Evolutionary conservation across 1,139 yeast species (phyloP), one percentile per base, ranked within the genome.

Genomic region (Entelexis sorbosivorans): DNA sequence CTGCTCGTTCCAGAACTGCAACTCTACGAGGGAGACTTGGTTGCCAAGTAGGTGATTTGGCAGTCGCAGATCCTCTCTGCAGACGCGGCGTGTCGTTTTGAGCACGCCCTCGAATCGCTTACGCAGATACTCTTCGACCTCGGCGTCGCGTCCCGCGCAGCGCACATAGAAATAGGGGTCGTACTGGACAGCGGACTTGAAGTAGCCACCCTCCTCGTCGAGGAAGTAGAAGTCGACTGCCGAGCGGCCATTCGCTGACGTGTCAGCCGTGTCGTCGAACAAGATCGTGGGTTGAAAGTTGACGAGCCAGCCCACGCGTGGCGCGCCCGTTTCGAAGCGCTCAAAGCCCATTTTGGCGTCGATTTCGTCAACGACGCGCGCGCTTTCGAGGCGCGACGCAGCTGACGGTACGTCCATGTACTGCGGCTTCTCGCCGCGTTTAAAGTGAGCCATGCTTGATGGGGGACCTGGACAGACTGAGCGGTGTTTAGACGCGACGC

Each of bases 141-240:
- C 96, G 0, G 81, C 73, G 58, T 85, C 95, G 49, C 73, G 73
- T 2, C 54, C 54, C 56, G 76, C 71, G 56, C 88, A 79, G 9
- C 79, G 74, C n/a, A 93, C 69, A 51, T 82, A 77, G 63, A 93
- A 85, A 65, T 93, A 93, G 0, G 99, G 98, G 62, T 87, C 91
- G 64, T 77, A 86, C 55, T 77, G 82, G 19, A 85, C 68, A 0
- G 95, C 83, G 3, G 89, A 81, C 64, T 89, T 91, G 71, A 93
- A 93, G 36, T 86, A 79, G 3, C 97, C 98, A 43, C 99, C 99
- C 67, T 89, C 96, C 62, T 87, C 96, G 64, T 91, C 97, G n/a
- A 93, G 69, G 60, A 93, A 93, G 65, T 93, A 93, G 66, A 84
- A 88, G 63, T 91, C 97, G 4, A 91, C 96, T 5, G 91, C 98